Evolutionary conservation across 345 rosid genomes (phyloP).

Genomic region (Dipteronia dyeriana): DNA sequence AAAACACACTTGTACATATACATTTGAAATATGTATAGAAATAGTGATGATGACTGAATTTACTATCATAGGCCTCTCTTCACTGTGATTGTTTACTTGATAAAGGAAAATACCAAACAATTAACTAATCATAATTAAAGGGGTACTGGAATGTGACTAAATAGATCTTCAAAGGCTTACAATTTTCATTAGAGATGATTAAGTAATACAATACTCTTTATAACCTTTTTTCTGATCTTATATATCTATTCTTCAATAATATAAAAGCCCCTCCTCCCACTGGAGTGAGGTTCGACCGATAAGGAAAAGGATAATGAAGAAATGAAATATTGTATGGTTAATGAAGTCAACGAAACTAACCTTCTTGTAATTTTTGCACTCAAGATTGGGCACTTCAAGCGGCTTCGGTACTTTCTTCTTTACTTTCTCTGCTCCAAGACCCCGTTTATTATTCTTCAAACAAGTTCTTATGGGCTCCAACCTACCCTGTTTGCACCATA

Average conservation of each 20-base stretch:
- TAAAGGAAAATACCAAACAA: too few species aligned
- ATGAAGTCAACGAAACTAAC: conserved; percentile 23
- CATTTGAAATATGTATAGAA: background rate
- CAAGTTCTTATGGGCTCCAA: conserved; percentile 65
- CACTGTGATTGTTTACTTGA: too few species aligned
- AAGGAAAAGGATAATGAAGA: too few species aligned
- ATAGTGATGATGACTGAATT: background rate
- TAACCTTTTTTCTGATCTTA: too few species aligned
- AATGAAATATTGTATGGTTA: too few species aligned
- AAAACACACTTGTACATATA: background rate
- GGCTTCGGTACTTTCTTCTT: conserved; percentile 46
- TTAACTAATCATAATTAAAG: background rate
- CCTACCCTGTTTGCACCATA: conserved; percentile 56
- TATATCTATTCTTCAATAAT: too few species aligned
- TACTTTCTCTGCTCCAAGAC: conserved; percentile 62
- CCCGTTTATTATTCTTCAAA: conserved; percentile 70
- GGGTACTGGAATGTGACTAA: background rate
- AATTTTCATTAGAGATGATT: background rate
- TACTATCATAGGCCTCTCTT: too few species aligned
- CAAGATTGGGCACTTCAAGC: conserved; percentile 21
- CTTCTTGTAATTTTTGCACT: conserved; percentile 33
- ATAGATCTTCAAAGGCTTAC: background rate
- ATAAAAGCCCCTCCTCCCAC: too few species aligned
- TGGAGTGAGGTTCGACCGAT: too few species aligned
- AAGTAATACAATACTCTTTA: background rate